phyloP scores from a whole-genome alignment of 306 rosid species.

The Ziziphus jujuba region DNA sequence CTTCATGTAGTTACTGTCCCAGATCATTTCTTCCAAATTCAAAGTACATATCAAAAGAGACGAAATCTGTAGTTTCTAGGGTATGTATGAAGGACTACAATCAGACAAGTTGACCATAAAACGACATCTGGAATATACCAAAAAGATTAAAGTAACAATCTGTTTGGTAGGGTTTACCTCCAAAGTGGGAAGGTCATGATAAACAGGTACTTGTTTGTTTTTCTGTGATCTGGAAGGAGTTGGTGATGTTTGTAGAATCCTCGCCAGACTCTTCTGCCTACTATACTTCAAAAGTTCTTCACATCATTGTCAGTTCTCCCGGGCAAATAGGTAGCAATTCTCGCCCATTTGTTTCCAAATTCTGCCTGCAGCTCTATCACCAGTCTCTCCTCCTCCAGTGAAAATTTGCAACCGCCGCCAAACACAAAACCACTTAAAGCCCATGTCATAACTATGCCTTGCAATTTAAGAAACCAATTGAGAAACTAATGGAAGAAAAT shows the following conservation, averaged over 20 bases:
- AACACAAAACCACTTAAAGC: not conserved
- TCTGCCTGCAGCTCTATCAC: conserved; percentile 86
- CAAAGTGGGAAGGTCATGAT: conserved; percentile 26
- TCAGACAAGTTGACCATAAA: no score
- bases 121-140: not conserved
- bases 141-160: not conserved
- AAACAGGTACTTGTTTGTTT: conserved; percentile 31
- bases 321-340: conserved; percentile 66
- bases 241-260: conserved; percentile 61
- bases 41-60: no score
- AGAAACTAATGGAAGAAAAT: not conserved
- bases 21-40: no score
- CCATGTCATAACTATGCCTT: not conserved
- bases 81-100: no score
- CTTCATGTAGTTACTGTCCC: no score
- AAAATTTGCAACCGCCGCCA: conserved; percentile 81
- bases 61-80: no score
- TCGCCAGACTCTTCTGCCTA: conserved; percentile 76
- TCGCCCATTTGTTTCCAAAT: conserved; percentile 94
- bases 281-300: conserved; percentile 95
- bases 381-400: conserved; percentile 78
- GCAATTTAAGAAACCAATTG: not conserved
- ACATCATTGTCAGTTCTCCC: conserved; percentile 95
- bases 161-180: conserved; percentile 42
- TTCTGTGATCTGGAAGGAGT: conserved; percentile 52